These are phyloP conservation scores for Termitomyces titanicus DNA, from an alignment of 768 basidiomycete genomes.

Conservation along the genomic window DNA sequence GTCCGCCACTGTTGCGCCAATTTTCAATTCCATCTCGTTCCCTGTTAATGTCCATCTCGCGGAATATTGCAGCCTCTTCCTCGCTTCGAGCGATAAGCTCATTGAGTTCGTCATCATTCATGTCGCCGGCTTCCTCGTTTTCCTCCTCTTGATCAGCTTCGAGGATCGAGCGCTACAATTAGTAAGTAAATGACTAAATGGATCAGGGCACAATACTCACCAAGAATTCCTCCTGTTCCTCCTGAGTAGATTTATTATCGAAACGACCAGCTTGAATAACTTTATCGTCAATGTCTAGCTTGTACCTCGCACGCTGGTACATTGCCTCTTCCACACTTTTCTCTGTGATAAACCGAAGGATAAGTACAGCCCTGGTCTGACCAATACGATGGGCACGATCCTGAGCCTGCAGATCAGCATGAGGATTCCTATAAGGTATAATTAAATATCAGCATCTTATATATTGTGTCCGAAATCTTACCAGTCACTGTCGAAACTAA, in stretches of 20 bases:
- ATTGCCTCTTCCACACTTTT: conserved; percentile 99
- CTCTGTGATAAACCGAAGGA: conserved; percentile 95
- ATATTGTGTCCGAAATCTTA: conserved; percentile 15
- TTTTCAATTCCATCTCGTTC: conserved; percentile 58
- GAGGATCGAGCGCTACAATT: conserved; percentile 74
- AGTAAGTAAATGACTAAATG: conserved; percentile 5
- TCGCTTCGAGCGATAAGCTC: conserved; percentile 86
- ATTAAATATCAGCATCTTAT: not conserved
- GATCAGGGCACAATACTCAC: conserved; percentile 40
- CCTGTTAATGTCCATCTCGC: conserved; percentile 78
- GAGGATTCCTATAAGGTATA: conserved; percentile 72
- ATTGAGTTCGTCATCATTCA: conserved; percentile 95
- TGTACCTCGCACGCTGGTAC: conserved; percentile 90
- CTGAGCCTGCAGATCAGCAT: conserved; percentile 98
- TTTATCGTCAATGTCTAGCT: conserved; percentile 98
- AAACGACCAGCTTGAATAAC: conserved; percentile 99
- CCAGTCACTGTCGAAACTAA: conserved; percentile 79
- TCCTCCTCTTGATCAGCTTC: conserved; percentile 90
- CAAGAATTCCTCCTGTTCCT: conserved; percentile 95
- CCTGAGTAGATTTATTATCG: conserved; percentile 97
- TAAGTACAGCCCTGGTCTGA: conserved; percentile 96
- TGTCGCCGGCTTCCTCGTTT: conserved; percentile 86
- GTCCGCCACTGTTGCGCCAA: conserved; percentile 74
- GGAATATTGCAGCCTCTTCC: conserved; percentile 72
- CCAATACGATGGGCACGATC: conserved; percentile 99